A percentile compares a stretch with the other conserved stretches of the same genome.
These are phyloP conservation scores for Leptoxyphium fumago DNA, from an alignment of 2,329 filamentous ascomycete species.

Conservation along the genomic window DNA sequence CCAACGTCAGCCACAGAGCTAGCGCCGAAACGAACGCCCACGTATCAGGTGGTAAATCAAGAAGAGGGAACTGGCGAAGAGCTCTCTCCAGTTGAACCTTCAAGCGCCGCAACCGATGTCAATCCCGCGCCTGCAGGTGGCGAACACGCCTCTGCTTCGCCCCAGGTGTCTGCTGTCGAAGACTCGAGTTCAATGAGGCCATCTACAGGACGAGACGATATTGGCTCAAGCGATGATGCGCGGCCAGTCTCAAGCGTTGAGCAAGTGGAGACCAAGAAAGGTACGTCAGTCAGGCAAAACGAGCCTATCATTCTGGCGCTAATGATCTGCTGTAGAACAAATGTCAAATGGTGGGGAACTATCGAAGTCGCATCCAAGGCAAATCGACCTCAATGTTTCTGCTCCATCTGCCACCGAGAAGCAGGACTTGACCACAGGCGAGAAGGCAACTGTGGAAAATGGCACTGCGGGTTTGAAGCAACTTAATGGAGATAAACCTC, in stretches of 20 bases:
- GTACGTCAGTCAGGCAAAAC: no score
- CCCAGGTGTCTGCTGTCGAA: neutral
- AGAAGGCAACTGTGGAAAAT: neutral
- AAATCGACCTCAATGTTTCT: neutral
- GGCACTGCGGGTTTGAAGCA: neutral
- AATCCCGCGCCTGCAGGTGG: neutral
- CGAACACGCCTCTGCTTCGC: neutral
- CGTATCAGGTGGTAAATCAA: neutral
- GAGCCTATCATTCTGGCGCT: no score
- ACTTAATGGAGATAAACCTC: slow-evolving; percentile 1
- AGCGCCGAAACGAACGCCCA: neutral
- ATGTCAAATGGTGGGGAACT: no score
- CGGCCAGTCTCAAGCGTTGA: neutral
- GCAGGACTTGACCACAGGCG: neutral
- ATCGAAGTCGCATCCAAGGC: no score
- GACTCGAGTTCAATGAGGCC: neutral
- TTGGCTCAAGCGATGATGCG: neutral
- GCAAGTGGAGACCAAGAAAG: neutral
- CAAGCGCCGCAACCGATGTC: neutral
- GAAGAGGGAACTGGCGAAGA: neutral
- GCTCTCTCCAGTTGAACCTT: neutral
- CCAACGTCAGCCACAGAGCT: neutral
- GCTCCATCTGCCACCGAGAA: neutral
- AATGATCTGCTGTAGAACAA: no score
- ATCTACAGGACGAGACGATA: neutral